Base-by-base conservation (phyloP, 805 yeast species). In the Starmerella kuoi region DNA sequence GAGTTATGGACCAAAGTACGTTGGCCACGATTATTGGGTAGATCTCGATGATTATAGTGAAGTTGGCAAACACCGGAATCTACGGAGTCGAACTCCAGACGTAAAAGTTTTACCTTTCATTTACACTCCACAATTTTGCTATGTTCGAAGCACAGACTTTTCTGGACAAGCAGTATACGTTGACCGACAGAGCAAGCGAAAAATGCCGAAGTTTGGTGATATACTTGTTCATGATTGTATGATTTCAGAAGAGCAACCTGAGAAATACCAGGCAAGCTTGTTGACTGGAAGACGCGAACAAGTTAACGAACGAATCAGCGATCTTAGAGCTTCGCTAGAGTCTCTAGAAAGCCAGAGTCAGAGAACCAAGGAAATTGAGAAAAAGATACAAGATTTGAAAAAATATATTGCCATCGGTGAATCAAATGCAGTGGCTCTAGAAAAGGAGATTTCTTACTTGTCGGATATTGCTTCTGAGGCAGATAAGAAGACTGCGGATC, bases 31-130 rank as follows among this genome's bases (percentile, higher is more conserved):
- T 7, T 54, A 61, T 2, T 86, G 95, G 95, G 65, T 74, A 37
- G 93, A 85, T 54, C 61, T 66, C 19, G 79, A 80, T 44, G 95
- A 86, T 56, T 86, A 73, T 51, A 63, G 73, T 9, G 95, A 86
- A 51, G 55, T 85, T 33, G 82, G 79, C 45, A 52, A 23, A 23
- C 26, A 31, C 21, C 40, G 41, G 5, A 18, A 26, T 5, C 34
- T 31, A 8, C 47, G 47, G 12, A 22, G 22, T 9, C 14, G 26
- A 27, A 35, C 33, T 22, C 56, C 66, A 2, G 52, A 55, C 50
- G 65, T 84, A 36, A 63, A 61, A 12, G 70, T 79, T 2, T 55
- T 63, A 33, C 88, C 94, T 2, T 60, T 86, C 47, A 53, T 83
- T 51, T 75, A 64, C 58, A 67, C 93, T 0, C 82, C 88, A 4